Evolutionary conservation across 371 early-diverging fungal species (phyloP).

Genomic region (Mucor racemosus): DNA sequence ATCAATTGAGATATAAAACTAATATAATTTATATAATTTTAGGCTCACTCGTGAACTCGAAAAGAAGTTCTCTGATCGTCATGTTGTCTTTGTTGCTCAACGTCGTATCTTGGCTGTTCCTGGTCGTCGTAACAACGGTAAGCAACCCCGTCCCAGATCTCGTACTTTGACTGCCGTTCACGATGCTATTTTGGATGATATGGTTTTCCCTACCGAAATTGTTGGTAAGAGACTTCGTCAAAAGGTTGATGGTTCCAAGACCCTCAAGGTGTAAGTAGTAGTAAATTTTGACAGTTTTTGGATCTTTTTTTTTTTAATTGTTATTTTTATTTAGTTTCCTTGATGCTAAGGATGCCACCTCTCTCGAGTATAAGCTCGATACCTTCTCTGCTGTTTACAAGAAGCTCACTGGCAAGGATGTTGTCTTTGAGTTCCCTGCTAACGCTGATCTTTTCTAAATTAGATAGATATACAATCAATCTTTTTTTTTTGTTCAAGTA

Average conservation of each 20-base stretch:
- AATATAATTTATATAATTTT: not conserved
- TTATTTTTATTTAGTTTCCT: constrained; percentile 66
- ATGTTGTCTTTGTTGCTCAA: constrained; percentile 93
- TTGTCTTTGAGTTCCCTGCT: constrained; percentile 94
- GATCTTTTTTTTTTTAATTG: not conserved
- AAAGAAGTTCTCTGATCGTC: constrained; percentile 98
- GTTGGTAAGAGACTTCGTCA: constrained; percentile 97
- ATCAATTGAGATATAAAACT: not conserved
- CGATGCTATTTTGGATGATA: constrained; percentile 93
- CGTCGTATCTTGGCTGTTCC: constrained; percentile 95
- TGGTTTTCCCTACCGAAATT: constrained; percentile 97
- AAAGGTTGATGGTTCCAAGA: constrained; percentile 90
- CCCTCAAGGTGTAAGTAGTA: constrained; percentile 85
- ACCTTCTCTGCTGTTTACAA: constrained; percentile 95
- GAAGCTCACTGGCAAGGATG: constrained; percentile 96
- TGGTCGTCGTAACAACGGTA: constrained; percentile 80
- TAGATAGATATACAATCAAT: constrained; percentile 2
- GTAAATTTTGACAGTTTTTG: not conserved
- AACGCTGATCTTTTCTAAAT: constrained; percentile 31
- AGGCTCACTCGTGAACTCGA: constrained; percentile 95
- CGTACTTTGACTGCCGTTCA: constrained; percentile 96
- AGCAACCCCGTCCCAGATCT: constrained; percentile 92
- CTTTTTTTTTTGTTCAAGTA: constrained; percentile 11
- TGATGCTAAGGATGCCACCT: constrained; percentile 95
- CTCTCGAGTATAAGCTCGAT: constrained; percentile 97